These are phyloP conservation scores for Microsporum ferrugineum DNA, from an alignment of 2,329 filamentous ascomycete genomes.

Conservation along the genomic window DNA sequence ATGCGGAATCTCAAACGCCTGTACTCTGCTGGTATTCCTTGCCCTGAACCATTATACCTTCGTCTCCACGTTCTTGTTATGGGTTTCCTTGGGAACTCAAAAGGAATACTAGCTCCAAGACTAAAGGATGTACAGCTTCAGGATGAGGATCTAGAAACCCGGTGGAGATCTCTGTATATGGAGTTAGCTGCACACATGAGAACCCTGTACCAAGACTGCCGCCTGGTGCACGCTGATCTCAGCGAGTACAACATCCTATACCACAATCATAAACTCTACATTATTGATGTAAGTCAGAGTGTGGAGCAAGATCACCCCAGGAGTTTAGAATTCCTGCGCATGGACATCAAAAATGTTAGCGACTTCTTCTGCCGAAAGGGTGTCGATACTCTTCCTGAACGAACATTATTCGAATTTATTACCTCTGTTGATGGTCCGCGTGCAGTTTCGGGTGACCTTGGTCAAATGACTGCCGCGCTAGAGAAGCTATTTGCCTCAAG, in stretches of 20 bases:
- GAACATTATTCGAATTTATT: conserved; percentile 74
- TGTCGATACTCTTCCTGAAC: conserved; percentile 69
- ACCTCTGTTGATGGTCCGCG: conserved; percentile 46
- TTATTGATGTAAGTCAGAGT: conserved; percentile 96
- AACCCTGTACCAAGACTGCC: conserved; percentile 82
- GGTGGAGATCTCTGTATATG: conserved; percentile 69
- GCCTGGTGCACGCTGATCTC: conserved; percentile 86
- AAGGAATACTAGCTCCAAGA: conserved; percentile 77
- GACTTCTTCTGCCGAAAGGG: conserved; percentile 85
- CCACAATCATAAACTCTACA: conserved; percentile 67
- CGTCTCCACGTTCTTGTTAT: conserved; percentile 94
- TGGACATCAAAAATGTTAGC: conserved; percentile 95
- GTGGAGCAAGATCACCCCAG: conserved; percentile 94
- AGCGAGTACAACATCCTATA: conserved; percentile 98
- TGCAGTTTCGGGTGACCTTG: conserved; percentile 29
- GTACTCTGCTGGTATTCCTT: conserved; percentile 72
- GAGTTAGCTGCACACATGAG: conserved; percentile 83
- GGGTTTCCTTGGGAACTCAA: conserved; percentile 78
- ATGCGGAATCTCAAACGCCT: conserved; percentile 86
- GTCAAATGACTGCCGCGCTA: conserved; percentile 50
- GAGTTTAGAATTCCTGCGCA: conserved; percentile 83
- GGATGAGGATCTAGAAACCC: conserved; percentile 54
- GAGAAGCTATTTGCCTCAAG: conserved; percentile 55
- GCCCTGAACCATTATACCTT: conserved; percentile 76
- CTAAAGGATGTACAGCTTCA: conserved; percentile 73